Percentiles rank a stretch among this genome's conserved stretches.
phyloP scores from a whole-genome alignment of 768 basidiomycete genomes.

The Tylopilus sp. region DNA sequence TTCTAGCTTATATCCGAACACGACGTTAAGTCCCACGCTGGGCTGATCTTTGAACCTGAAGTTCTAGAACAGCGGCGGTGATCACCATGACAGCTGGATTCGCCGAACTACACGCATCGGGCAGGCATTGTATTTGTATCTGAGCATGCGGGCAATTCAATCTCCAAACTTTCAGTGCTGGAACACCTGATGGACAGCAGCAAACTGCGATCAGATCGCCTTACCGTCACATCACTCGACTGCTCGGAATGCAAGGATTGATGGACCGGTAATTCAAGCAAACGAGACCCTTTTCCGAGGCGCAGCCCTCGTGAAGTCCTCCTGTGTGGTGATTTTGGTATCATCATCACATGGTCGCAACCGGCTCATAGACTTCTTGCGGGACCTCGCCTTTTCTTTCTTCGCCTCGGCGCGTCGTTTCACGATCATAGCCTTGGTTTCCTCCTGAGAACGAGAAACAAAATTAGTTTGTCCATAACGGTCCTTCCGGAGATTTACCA shows the following conservation, averaged over 20 bases:
- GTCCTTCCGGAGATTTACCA: constrained; percentile 33
- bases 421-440: constrained; percentile 38
- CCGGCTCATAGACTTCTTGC: constrained; percentile 22
- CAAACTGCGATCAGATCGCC: constrained; percentile 27
- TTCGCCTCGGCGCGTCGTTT: constrained; percentile 37
- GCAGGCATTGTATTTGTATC: constrained; percentile 4
- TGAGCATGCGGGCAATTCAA: constrained; percentile 12
- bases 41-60: constrained; percentile 12
- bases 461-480: constrained; percentile 9
- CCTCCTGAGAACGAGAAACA: constrained; percentile 33
- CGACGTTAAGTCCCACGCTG: background rate
- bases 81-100: constrained; percentile 17
- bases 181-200: constrained; percentile 8
- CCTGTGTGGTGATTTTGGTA: constrained; percentile 11
- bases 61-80: constrained; percentile 13
- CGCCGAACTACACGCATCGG: constrained; percentile 17
- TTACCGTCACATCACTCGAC: constrained; percentile 4
- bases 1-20: background rate
- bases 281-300: constrained; percentile 36
- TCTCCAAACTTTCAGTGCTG: constrained; percentile 7
- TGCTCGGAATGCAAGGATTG: constrained; percentile 18
- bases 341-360: constrained; percentile 7
- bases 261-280: constrained; percentile 22
- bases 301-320: constrained; percentile 5
- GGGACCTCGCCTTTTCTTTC: constrained; percentile 36